Evolutionary conservation across 331 rosid genomes (phyloP), one percentile per base, ranked within the genome.

Genomic region (Acacia concinna): DNA sequence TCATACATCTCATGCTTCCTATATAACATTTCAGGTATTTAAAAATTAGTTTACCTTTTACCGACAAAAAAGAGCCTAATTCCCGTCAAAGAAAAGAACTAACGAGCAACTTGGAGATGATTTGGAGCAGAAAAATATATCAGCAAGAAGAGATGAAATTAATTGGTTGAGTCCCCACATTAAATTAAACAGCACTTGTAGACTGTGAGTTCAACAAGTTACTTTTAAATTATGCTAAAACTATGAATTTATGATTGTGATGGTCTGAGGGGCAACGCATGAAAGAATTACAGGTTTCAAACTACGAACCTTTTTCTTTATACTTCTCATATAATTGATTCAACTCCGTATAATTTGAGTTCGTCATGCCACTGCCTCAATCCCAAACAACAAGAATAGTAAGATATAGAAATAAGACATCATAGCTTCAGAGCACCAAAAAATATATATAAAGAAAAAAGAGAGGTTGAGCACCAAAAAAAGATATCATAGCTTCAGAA

Each of bases 331-430:
- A 84, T 13, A 90, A 76, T 20, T 87, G 82, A 65, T 86, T 90
- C 76, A 86, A 79, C 77, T 90, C 90, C n/a, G 73, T 73, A 81
- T 90, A 90, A 52, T 87, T 90, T 37, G 90, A 84, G 75, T 80
- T 80, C 69, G 89, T 85, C 78, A 86, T 56, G 34, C 90, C 90
- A 79, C 92, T 88, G 82, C 76, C 28, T 12, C 57, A 37, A 68
- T 54, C 49, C 57, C 78, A 37, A 62, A 43, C 46, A 69, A 47
- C 64, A 60, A 44, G 23, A 31, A 70, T 68, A 68, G 38, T 41
- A 41, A 67, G 72, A n/a, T 37, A 30, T 10, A 37, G 59, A 70
- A 14, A 41, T 23, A 3, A 67, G 30, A 69, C 30, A 47, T 72
- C 60, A 27, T 21, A 60, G 43, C 14, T 37, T 38, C n/a, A 75